Evolutionary conservation across 768 basidiomycete species (phyloP), one percentile per base, ranked within the genome.

Genomic region (Boletus speciosus): DNA sequence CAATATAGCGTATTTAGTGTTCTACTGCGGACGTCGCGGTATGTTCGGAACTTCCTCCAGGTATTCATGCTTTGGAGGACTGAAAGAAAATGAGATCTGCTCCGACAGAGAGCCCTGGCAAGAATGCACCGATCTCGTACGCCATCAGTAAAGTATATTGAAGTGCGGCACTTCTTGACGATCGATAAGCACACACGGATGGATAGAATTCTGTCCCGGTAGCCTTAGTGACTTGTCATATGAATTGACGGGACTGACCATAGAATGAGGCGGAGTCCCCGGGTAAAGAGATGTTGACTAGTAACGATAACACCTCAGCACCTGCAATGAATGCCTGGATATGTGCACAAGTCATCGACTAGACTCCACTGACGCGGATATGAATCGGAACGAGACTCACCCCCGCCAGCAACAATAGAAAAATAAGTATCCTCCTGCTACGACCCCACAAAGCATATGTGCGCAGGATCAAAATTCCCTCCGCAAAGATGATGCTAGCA

Each of bases 371-470:
- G 6, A 34, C 12, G 9, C 0, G 12, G 7, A 29, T 8, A 34
- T 25, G 11, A 2, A 35, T 41, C 8, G 4, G 39, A 37, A 45
- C 29, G 36, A 14, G 40, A 52, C 62, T 54, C 7, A 59, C 64
- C 32, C 3, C 66, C 3, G 57, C 64, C 44, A 66, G 38, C 38
- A 51, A 19, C 19, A 68, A 31, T 21, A 68, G 55, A 23, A 65
- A 41, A 12, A 45, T 4, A 1, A 66, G 56, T 2, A 63, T 45
- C 12, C 32, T 61, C 47, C 29, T 54, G 32, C 41, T 66, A 27
- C 58, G 61, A 49, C 54, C 55, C 61, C 65, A 66, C 47, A 66
- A 41, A 27, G 65, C 64, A 19, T 63, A 68, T 19, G 66, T 68
- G 32, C 65, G 66, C 1, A 68, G 45, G 23, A 68, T 68, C 44